These are phyloP conservation scores for Chlamydomonas eustigma DNA, from an alignment of 139 green algal species.

Conservation along the genomic window DNA sequence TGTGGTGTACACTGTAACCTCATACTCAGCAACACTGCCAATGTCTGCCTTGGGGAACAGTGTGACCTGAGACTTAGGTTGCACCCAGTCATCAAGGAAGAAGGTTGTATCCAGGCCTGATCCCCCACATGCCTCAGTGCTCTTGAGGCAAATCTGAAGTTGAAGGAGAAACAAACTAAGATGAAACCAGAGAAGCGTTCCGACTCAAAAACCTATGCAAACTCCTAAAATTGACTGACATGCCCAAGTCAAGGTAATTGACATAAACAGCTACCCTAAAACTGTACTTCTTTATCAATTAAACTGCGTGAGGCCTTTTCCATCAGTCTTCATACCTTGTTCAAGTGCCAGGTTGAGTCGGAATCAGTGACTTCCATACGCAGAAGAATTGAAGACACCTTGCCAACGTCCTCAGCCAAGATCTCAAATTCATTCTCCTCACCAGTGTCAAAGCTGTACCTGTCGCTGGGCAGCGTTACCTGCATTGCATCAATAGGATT, in stretches of 20 bases:
- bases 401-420: constrained; percentile 5
- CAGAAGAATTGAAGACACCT: constrained; percentile 8
- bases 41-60: constrained; percentile 11
- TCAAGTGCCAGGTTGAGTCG: constrained; percentile 19
- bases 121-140: neutral
- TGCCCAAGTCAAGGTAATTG: no score
- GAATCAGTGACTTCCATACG: constrained; percentile 8
- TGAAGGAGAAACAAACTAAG: no score
- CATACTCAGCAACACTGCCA: constrained; percentile 3
- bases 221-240: no score
- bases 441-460: constrained; percentile 20
- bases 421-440: constrained; percentile 15
- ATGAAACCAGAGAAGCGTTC: no score
- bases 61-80: neutral
- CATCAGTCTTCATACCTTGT: no score
- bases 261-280: no score
- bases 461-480: constrained; percentile 16
- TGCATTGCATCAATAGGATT: no score
- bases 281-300: no score
- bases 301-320: no score
- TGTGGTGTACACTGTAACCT: constrained; percentile 6
- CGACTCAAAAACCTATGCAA: no score
- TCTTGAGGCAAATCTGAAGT: neutral
- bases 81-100: constrained; percentile 10
- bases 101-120: neutral